A percentile compares a stretch with the other conserved stretches of the same genome.
Evolutionary conservation across 2,329 filamentous ascomycete species (phyloP).

Genomic region (Calonectria pteridis): DNA sequence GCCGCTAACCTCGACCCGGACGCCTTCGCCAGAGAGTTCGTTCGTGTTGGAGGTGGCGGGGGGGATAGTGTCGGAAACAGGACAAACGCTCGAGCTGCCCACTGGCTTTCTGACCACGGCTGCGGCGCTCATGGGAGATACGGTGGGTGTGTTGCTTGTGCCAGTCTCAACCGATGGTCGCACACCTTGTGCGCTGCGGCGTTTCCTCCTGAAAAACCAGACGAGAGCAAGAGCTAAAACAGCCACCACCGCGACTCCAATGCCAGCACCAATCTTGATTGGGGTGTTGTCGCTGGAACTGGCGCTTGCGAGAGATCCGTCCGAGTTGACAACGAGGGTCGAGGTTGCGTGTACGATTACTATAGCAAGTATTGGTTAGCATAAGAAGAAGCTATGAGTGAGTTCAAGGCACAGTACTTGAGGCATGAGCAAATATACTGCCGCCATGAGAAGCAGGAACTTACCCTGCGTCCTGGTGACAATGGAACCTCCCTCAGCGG

Average conservation of each 20-base stretch:
- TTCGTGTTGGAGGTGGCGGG: conserved; percentile 33
- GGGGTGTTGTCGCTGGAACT: conserved; percentile 24
- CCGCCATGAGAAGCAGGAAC: conserved; percentile 45
- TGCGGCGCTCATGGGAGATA: conserved; percentile 25
- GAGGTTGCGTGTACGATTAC: conserved; percentile 43
- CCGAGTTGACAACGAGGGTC: conserved; percentile 37
- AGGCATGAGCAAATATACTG: conserved; percentile 43
- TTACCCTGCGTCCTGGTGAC: conserved; percentile 42
- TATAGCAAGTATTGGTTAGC: conserved; percentile 24
- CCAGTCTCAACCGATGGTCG: conserved; percentile 32
- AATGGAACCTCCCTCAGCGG: conserved; percentile 37
- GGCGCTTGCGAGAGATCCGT: conserved; percentile 33
- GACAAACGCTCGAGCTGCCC: conserved; percentile 31
- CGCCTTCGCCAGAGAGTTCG: conserved; percentile 30
- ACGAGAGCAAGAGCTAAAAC: conserved; percentile 22
- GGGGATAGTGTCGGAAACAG: conserved; percentile 36
- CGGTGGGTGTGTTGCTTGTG: conserved; percentile 2
- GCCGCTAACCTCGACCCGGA: conserved; percentile 34
- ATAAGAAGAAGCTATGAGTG: neutral
- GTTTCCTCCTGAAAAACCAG: conserved; percentile 35
- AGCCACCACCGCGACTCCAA: conserved; percentile 32
- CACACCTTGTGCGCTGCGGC: conserved; percentile 8
- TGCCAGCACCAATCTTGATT: conserved; percentile 39
- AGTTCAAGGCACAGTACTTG: conserved; percentile 41
- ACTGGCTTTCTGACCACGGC: conserved; percentile 36